Evolutionary conservation across 352 stramenopile genomes (phyloP).

Genomic region (Pythium oligandrum): DNA sequence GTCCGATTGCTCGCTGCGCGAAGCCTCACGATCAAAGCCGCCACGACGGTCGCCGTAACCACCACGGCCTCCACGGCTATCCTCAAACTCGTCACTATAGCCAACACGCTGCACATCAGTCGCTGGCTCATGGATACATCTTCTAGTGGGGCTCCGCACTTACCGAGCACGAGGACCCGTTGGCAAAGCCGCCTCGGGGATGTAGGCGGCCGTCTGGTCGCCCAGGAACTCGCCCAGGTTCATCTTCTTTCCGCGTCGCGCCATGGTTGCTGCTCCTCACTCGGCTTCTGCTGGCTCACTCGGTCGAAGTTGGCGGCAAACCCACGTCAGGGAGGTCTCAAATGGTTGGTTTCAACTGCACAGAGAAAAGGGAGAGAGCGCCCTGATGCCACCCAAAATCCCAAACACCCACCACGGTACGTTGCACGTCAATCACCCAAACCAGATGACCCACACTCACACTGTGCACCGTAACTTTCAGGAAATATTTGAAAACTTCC

Average conservation of each 20-base stretch:
- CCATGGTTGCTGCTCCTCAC: conserved; percentile 23
- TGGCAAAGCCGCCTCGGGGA: conserved; percentile 49
- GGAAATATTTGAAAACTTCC: too few species aligned
- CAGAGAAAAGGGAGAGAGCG: too few species aligned
- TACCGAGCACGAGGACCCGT: conserved; percentile 42
- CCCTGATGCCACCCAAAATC: too few species aligned
- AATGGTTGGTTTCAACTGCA: too few species aligned
- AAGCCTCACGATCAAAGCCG: conserved; percentile 23
- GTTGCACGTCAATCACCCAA: too few species aligned
- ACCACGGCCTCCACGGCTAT: conserved; percentile 38
- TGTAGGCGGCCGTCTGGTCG: conserved; percentile 54
- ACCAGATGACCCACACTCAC: too few species aligned
- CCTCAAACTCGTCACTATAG: conserved; percentile 41
- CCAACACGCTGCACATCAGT: conserved; percentile 1
- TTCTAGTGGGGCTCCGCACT: neutral
- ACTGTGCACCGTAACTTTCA: too few species aligned
- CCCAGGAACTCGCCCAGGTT: conserved; percentile 69
- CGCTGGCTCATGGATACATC: neutral
- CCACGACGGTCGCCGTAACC: conserved; percentile 25
- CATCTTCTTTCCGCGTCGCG: conserved; percentile 61
- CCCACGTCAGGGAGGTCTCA: too few species aligned
- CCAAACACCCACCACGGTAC: too few species aligned
- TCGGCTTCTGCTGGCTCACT: too few species aligned
- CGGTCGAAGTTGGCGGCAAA: too few species aligned
- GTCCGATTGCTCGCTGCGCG: conserved; percentile 26